A percentile compares a stretch with the other conserved stretches of the same genome.
Evolutionary conservation across 1,139 yeast genomes (phyloP).

Genomic region (Taphrina deformans): DNA sequence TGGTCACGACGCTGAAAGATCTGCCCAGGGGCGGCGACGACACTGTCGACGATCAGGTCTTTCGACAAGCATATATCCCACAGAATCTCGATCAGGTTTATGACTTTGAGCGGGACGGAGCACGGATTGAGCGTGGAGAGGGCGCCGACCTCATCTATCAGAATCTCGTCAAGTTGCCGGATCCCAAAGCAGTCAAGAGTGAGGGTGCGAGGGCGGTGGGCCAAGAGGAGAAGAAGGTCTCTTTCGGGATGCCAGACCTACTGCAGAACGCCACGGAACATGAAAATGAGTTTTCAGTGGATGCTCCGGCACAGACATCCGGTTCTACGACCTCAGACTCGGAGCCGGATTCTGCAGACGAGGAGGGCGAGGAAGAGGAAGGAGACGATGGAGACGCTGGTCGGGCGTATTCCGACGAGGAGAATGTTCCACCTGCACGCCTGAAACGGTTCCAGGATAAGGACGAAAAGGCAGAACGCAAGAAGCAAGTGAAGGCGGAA

Average conservation of each 20-base stretch:
- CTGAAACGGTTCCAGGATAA: conserved; percentile 63
- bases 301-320: conserved; percentile 29
- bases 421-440: conserved; percentile 42
- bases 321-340: conserved; percentile 39
- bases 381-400: conserved; percentile 47
- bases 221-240: conserved; percentile 41
- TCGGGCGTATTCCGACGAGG: conserved; percentile 43
- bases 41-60: conserved; percentile 55
- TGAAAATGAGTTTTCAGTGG: conserved; percentile 40
- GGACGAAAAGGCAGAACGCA: conserved; percentile 78
- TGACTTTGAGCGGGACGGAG: conserved; percentile 77
- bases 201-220: conserved; percentile 38
- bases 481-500: conserved; percentile 77
- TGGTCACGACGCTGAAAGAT: conserved; percentile 43
- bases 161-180: conserved; percentile 42
- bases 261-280: conserved; percentile 40
- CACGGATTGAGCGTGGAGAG: conserved; percentile 75
- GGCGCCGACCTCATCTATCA: conserved; percentile 65
- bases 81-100: conserved; percentile 55
- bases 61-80: conserved; percentile 82
- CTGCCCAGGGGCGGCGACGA: conserved; percentile 31
- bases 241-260: conserved; percentile 35
- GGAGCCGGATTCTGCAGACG: conserved; percentile 45
- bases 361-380: conserved; percentile 47
- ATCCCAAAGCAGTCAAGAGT: background rate